Base-by-base conservation (phyloP, 345 rosid genomes). In the Aethionema arabicum region DNA sequence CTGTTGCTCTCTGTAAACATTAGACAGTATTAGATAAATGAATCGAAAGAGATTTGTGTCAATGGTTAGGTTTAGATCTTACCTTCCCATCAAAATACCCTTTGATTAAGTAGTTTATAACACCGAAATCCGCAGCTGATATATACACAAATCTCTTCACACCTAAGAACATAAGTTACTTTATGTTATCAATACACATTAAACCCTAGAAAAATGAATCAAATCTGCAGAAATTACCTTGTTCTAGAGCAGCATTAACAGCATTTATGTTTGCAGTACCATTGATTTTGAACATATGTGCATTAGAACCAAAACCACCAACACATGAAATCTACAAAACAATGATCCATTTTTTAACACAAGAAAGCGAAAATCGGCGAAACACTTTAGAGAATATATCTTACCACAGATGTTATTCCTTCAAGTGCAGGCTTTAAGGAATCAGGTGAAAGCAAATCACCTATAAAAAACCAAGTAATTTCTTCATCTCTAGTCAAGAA, bases 61-160 rank as follows among this genome's bases (percentile, higher is more conserved):
- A 8, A 14, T 31, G 29, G 16, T 32, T 36, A 51, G 7, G 27
- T 21, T 21, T 21, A 21, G 27, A 21, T 21, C 27, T 21, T 76
- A 84, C 90, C 90, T 84, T 84, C 14, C 90, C 90, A 43, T 78
- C 68, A 39, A 74, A 84, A 79, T 81, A 84, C 51, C 86, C 86
- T 47, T 53, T 53, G 12, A 82, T 68, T 52, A 79, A 46, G 40
- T 78, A 62, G 49, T 79, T 78, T 52, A 81, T 42, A 56, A 82
- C 37, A 40, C 90, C 90, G 57, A 68, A 82, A 66, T 82, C 90
- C 33, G 85, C 86, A 68, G 90, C 90, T 51, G 85, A 84, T 38
- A 82, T 69, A 12, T 78, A 84, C 29, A 78, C 90, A 72, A 74
- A 81, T 54, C 80, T 78, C 60, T 78, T 76, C 40, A 82, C 85